A percentile compares a stretch with the other conserved stretches of the same genome.
phyloP scores from a whole-genome alignment of 768 basidiomycete species.

The Hygrocybe coccinea region DNA sequence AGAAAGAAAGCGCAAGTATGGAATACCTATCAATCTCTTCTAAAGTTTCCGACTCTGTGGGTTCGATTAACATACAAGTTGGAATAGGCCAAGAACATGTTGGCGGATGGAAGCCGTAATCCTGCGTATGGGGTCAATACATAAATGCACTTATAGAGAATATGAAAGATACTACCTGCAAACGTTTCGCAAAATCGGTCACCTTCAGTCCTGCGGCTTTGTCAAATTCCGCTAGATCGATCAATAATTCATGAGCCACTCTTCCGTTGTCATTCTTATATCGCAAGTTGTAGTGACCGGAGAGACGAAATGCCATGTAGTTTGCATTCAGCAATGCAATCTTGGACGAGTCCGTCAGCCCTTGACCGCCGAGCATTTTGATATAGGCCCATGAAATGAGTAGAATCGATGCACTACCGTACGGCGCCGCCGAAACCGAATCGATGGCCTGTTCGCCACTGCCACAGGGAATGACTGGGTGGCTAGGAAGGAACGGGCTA shows the following conservation, averaged over 20 bases:
- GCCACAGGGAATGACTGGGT: slow-evolving; percentile 66
- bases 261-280: slow-evolving; percentile 88
- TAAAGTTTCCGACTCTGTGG: slow-evolving; percentile 91
- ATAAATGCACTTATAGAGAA: background rate
- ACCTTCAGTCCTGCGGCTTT: slow-evolving; percentile 87
- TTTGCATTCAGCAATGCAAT: slow-evolving; percentile 92
- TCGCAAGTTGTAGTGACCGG: slow-evolving; percentile 76
- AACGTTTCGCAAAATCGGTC: slow-evolving; percentile 91
- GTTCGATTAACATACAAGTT: slow-evolving; percentile 96
- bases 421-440: slow-evolving; percentile 88
- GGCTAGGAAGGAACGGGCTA: slow-evolving; percentile 88
- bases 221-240: slow-evolving; percentile 94
- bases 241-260: slow-evolving; percentile 93
- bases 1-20: background rate
- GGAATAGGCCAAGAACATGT: slow-evolving; percentile 98
- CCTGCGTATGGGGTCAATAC: slow-evolving; percentile 38
- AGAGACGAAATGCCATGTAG: slow-evolving; percentile 89
- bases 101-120: slow-evolving; percentile 93
- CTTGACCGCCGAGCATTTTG: slow-evolving; percentile 97
- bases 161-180: slow-evolving; percentile 53
- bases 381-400: slow-evolving; percentile 99
- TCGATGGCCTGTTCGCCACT: slow-evolving; percentile 64
- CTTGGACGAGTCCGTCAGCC: slow-evolving; percentile 80
- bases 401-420: slow-evolving; percentile 90
- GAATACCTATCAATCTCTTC: slow-evolving; percentile 83